Conservation (phyloP, 176 grass and related monocot species). For the Alloteropsis semialata region DNA sequence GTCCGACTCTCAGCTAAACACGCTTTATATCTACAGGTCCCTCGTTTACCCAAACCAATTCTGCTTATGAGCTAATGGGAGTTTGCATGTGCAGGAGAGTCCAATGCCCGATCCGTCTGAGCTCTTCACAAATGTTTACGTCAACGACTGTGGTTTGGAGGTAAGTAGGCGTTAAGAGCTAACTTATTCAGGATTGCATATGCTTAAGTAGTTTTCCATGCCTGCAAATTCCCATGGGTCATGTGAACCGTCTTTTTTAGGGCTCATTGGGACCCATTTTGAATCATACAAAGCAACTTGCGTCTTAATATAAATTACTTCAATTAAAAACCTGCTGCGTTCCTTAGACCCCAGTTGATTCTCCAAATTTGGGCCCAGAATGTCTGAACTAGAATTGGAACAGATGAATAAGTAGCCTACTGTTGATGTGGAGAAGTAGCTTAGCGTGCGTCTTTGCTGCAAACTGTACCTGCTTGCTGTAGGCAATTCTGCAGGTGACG, state of each 20-base stretch:
- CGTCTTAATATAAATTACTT: background rate
- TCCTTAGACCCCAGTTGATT: background rate
- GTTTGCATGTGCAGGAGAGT: slow-evolving; percentile 50
- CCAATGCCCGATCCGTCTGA: slow-evolving; percentile 79
- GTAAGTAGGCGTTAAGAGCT: slow-evolving; percentile 33
- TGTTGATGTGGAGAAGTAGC: too few species aligned
- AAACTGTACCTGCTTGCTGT: background rate
- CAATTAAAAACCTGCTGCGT: background rate
- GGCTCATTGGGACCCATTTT: too few species aligned
- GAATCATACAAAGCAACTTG: background rate
- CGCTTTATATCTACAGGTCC: background rate
- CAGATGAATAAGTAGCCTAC: background rate
- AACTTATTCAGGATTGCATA: background rate
- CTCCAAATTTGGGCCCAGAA: background rate
- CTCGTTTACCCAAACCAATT: background rate
- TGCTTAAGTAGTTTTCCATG: background rate
- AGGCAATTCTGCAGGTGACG: background rate
- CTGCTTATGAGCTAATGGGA: slow-evolving; percentile 16
- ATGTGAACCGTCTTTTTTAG: too few species aligned
- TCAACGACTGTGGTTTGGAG: slow-evolving; percentile 79
- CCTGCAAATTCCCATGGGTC: too few species aligned
- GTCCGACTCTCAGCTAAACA: slow-evolving; percentile 26
- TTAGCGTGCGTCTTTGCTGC: background rate
- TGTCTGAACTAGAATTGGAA: background rate
- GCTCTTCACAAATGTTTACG: slow-evolving; percentile 81